Conservation (phyloP, 2,329 filamentous ascomycete genomes). For the Fusarium coffeatum region DNA sequence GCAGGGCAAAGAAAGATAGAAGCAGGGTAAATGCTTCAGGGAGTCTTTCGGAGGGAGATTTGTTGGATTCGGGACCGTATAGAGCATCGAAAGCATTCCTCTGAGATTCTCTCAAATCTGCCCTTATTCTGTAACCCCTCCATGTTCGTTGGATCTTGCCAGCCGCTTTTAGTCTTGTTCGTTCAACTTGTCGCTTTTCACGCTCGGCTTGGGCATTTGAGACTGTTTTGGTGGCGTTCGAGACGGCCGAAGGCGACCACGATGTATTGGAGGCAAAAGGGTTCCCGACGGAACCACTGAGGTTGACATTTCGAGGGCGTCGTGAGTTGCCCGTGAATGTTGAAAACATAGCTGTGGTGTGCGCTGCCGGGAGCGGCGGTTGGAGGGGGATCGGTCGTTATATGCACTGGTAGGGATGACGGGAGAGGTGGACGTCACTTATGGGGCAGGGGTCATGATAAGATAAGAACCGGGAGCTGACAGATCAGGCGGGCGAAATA, state of each 20-base stretch:
- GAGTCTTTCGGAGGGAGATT: constrained; percentile 52
- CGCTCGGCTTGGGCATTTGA: constrained; percentile 90
- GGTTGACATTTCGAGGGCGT: constrained; percentile 90
- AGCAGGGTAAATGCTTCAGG: constrained; percentile 60
- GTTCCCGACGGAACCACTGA: constrained; percentile 85
- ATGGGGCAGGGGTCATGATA: constrained; percentile 26
- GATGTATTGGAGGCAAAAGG: constrained; percentile 77
- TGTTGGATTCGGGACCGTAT: constrained; percentile 56
- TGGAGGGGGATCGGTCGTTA: constrained; percentile 27
- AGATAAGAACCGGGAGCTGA: constrained; percentile 24
- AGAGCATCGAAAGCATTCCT: constrained; percentile 72
- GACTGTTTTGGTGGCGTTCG: constrained; percentile 79
- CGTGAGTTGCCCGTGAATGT: constrained; percentile 91
- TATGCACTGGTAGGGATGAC: constrained; percentile 41
- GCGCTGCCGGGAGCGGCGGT: constrained; percentile 6
- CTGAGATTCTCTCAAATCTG: constrained; percentile 65
- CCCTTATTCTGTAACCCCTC: constrained; percentile 79
- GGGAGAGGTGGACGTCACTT: constrained; percentile 40
- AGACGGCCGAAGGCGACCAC: constrained; percentile 66
- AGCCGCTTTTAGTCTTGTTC: constrained; percentile 79
- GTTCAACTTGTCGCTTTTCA: constrained; percentile 80
- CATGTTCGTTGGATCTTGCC: constrained; percentile 82
- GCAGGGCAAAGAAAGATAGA: constrained; percentile 61
- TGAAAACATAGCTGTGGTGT: constrained; percentile 75
- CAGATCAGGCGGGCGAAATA: too few species aligned